phyloP scores from a whole-genome alignment of 257 asterid genomes.

The Ocimum tenuiflorum region DNA sequence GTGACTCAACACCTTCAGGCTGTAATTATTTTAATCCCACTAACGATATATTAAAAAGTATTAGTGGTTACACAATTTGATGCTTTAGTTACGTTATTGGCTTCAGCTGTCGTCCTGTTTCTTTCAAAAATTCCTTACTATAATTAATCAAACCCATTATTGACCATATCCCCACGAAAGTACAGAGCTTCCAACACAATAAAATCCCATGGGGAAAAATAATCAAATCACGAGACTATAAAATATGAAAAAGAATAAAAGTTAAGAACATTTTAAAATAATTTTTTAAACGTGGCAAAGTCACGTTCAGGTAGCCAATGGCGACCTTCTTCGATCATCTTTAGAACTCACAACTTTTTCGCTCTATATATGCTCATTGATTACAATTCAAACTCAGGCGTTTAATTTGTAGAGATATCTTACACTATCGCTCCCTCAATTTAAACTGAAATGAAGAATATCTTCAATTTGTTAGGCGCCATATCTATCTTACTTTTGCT shows the following conservation, averaged over 20 bases:
- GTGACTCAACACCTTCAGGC: no score
- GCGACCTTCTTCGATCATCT: neutral
- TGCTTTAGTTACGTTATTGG: neutral
- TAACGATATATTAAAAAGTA: neutral
- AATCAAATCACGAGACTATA: neutral
- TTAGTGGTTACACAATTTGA: neutral
- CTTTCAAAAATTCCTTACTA: neutral
- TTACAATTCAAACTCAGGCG: no score
- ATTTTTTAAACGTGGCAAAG: no score
- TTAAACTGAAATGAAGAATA: neutral
- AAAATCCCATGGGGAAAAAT: neutral
- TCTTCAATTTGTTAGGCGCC: neutral
- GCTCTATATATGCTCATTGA: no score
- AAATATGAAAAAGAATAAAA: neutral
- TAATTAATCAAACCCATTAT: neutral
- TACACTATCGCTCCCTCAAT: no score
- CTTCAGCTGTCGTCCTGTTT: neutral
- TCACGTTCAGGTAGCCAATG: neutral
- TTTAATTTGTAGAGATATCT: no score
- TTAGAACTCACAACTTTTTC: no score
- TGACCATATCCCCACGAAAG: neutral
- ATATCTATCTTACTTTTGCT: conserved; percentile 3
- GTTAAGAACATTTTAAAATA: no score
- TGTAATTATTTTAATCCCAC: neutral
- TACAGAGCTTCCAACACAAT: neutral